Conservation (phyloP, 2,329 filamentous ascomycete genomes). For the Chaetomium olivaceum region DNA sequence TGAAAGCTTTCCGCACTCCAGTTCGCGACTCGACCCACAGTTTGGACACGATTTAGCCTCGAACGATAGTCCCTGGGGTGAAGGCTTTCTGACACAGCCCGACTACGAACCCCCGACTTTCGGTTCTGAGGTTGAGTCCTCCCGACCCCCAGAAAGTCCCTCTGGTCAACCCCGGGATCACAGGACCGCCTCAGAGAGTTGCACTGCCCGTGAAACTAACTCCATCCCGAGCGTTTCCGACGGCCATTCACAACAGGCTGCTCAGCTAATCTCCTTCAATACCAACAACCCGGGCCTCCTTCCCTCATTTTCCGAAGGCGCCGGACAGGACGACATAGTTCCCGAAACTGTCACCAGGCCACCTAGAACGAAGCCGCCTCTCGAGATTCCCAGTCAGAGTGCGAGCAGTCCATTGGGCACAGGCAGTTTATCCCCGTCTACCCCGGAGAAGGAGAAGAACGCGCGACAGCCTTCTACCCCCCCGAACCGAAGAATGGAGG, state of each 20-base stretch:
- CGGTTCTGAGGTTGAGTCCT: background rate
- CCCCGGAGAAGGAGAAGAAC: background rate
- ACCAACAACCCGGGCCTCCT: constrained; percentile 18
- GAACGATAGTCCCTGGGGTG: constrained; percentile 8
- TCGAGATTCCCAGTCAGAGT: background rate
- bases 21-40: background rate
- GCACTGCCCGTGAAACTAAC: background rate
- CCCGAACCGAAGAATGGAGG: constrained; percentile 11
- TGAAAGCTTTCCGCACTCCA: background rate
- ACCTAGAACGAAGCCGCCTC: background rate
- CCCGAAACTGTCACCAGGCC: constrained; percentile 21
- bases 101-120: constrained; percentile 13
- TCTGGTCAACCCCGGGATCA: background rate
- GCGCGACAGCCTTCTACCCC: background rate
- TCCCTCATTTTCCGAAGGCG: constrained; percentile 16
- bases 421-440: background rate
- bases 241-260: constrained; percentile 16
- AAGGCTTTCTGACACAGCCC: constrained; percentile 26
- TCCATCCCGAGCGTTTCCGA: constrained; percentile 11
- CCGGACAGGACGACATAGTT: constrained; percentile 8
- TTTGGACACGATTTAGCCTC: background rate
- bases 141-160: background rate
- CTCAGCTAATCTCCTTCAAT: constrained; percentile 20
- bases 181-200: background rate
- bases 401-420: background rate